Evolutionary conservation across 2,329 filamentous ascomycete species (phyloP).

Genomic region (Purpureocillium takamizusanense): DNA sequence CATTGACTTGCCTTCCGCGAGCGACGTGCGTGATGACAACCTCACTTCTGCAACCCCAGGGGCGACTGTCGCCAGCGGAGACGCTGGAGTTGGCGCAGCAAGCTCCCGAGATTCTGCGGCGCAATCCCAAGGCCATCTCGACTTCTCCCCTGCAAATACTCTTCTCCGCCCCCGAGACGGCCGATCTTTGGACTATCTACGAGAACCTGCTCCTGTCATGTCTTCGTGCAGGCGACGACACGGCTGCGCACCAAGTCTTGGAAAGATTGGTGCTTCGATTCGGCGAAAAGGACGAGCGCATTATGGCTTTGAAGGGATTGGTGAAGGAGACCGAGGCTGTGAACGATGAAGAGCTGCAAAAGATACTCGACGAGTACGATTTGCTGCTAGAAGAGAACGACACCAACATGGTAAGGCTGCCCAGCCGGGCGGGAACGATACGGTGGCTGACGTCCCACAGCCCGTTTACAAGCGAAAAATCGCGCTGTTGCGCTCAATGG

Average conservation of each 20-base stretch:
- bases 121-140: constrained; percentile 43
- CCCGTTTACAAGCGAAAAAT: constrained; percentile 78
- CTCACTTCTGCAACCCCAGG: constrained; percentile 47
- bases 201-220: constrained; percentile 83
- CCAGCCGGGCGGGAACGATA: constrained; percentile 3
- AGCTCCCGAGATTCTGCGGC: constrained; percentile 47
- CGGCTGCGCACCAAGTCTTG: constrained; percentile 66
- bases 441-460: constrained; percentile 32
- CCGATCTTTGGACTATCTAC: constrained; percentile 75
- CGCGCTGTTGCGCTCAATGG: constrained; percentile 68
- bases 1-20: not conserved
- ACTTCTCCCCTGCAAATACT: constrained; percentile 44
- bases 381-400: constrained; percentile 62
- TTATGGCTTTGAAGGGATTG: constrained; percentile 75
- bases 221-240: constrained; percentile 74
- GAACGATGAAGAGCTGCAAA: constrained; percentile 54
- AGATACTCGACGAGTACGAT: constrained; percentile 70
- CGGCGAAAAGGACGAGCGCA: constrained; percentile 72
- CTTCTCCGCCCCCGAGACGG: constrained; percentile 54
- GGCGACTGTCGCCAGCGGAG: constrained; percentile 44
- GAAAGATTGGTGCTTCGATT: constrained; percentile 72
- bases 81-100: constrained; percentile 51
- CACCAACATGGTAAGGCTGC: constrained; percentile 62
- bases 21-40: constrained; percentile 30
- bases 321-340: constrained; percentile 75